A percentile compares a stretch with the other conserved stretches of the same genome.
Evolutionary conservation across 2,329 filamentous ascomycete genomes (phyloP).

Genomic region (Fusarium sp.): DNA sequence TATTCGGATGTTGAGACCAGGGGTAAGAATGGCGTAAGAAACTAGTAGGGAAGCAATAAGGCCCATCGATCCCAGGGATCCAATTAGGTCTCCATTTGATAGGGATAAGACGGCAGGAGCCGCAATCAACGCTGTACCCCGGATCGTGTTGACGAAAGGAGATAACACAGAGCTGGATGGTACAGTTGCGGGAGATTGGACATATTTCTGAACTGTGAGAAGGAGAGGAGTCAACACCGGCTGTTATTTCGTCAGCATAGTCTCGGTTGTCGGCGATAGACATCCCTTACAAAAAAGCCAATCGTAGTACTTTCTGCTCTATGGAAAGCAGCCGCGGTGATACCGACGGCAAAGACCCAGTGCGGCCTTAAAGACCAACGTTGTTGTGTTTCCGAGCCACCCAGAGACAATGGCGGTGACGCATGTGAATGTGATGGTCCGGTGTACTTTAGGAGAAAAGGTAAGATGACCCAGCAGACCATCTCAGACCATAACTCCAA

Average conservation of each 20-base stretch:
- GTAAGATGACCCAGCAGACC: slow-evolving; percentile 53
- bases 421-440: no score
- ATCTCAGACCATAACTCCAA: slow-evolving; percentile 54
- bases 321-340: slow-evolving; percentile 28
- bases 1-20: background rate
- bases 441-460: slow-evolving; percentile 39
- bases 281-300: slow-evolving; percentile 10
- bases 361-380: background rate
- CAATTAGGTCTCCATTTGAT: slow-evolving; percentile 49
- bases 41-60: slow-evolving; percentile 51
- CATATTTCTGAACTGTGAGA: slow-evolving; percentile 25
- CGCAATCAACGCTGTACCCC: slow-evolving; percentile 1
- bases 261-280: rapidly evolving
- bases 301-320: slow-evolving; percentile 31
- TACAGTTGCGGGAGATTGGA: background rate
- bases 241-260: slow-evolving; percentile 22
- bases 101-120: slow-evolving; percentile 39
- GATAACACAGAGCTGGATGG: background rate
- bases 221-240: slow-evolving; percentile 47
- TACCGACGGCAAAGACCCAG: slow-evolving; percentile 30
- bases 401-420: background rate
- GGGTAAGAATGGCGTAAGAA: slow-evolving; percentile 49
- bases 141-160: slow-evolving; percentile 1
- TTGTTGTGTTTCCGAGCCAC: background rate
- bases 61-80: slow-evolving; percentile 46